Conservation (phyloP, 768 basidiomycete genomes). For the Serendipita sp. region DNA sequence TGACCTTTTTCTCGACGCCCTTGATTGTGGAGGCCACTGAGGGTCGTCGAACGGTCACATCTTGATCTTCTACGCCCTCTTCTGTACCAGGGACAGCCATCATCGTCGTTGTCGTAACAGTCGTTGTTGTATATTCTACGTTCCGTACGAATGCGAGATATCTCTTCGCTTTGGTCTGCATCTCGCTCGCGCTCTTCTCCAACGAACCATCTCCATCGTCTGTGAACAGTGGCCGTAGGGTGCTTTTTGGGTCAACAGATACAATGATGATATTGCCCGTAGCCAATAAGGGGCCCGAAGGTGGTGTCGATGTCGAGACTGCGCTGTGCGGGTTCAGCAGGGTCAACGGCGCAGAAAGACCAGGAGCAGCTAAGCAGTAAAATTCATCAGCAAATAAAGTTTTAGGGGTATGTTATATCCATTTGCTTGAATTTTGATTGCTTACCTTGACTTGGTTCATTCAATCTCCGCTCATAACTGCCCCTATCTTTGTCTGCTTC, state of each 20-base stretch:
- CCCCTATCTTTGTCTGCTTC: too few species aligned
- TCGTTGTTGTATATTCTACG: neutral
- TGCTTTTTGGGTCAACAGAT: neutral
- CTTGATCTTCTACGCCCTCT: neutral
- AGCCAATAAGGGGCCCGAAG: neutral
- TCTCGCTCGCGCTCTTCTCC: neutral
- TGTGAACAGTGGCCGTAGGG: neutral
- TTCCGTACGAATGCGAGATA: neutral
- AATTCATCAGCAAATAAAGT: too few species aligned
- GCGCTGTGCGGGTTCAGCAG: too few species aligned
- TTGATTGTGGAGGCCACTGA: neutral
- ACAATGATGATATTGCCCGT: neutral
- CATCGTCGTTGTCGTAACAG: neutral
- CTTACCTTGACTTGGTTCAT: too few species aligned
- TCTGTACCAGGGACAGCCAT: neutral
- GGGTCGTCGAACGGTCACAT: neutral
- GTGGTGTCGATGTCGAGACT: too few species aligned
- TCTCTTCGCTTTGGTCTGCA: neutral
- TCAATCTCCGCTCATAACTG: too few species aligned
- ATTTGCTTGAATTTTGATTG: too few species aligned
- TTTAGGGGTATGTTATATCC: too few species aligned
- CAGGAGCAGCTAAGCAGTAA: too few species aligned
- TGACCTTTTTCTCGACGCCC: neutral
- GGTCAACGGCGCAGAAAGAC: too few species aligned
- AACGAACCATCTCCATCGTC: neutral